Conservation (phyloP, 192 early-diverging fungal genomes). For the Chytriomyces confervae region DNA sequence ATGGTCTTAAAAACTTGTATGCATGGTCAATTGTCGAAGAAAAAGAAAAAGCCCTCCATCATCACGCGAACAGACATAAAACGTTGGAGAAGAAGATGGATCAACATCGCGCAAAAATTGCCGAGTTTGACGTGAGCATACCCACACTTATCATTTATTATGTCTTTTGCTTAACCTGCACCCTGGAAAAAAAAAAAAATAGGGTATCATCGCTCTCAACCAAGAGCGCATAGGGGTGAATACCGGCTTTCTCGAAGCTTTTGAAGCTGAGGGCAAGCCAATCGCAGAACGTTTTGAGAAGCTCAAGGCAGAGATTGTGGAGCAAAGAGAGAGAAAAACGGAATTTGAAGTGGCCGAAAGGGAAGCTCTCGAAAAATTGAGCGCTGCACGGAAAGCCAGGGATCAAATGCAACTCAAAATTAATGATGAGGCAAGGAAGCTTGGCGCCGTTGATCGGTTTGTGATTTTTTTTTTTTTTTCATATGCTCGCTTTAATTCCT, state of each 20-base stretch:
- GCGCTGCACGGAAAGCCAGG: background rate
- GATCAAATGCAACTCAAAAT: slow-evolving; percentile 44
- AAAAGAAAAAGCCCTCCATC: slow-evolving; percentile 44
- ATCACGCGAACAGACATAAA: background rate
- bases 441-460: slow-evolving; percentile 41
- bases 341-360: slow-evolving; percentile 56
- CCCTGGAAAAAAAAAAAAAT: background rate
- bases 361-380: slow-evolving; percentile 42
- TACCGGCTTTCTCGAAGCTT: background rate
- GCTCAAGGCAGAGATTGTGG: background rate
- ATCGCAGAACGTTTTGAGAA: slow-evolving; percentile 3
- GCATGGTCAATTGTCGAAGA: slow-evolving; percentile 78
- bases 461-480: background rate
- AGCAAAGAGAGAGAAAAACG: slow-evolving; percentile 12
- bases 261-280: slow-evolving; percentile 23
- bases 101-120: background rate
- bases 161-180: background rate
- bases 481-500: background rate
- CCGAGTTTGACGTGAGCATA: background rate
- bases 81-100: background rate
- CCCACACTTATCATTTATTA: background rate
- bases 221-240: slow-evolving; percentile 8
- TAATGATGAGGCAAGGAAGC: slow-evolving; percentile 54
- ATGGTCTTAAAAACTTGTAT: slow-evolving; percentile 65
- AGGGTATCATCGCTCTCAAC: slow-evolving; percentile 5